A percentile compares a stretch with the other conserved stretches of the same genome.
Conservation (phyloP, 192 early-diverging fungal genomes). For the Physocladia obscura region DNA sequence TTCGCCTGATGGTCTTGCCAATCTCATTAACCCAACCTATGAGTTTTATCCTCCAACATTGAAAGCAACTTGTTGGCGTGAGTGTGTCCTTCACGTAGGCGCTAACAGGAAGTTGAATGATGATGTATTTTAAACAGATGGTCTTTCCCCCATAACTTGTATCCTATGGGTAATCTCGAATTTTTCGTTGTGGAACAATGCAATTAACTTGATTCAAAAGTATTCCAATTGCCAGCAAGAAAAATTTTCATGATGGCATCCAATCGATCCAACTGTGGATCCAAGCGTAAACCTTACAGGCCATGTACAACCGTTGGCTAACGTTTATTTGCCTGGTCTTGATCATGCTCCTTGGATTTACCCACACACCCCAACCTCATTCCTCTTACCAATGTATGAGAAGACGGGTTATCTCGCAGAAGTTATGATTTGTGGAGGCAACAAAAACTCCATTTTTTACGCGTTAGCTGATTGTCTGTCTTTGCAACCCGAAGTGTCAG, state of each 20-base stretch:
- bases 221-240: slow-evolving; percentile 34
- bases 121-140: slow-evolving; percentile 1
- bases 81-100: background rate
- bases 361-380: slow-evolving; percentile 31
- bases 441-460: background rate
- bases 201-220: background rate
- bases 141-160: slow-evolving; percentile 32
- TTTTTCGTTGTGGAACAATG: background rate
- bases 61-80: background rate
- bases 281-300: background rate
- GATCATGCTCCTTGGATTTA: slow-evolving; percentile 35
- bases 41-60: slow-evolving; percentile 36
- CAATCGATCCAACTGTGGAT: slow-evolving; percentile 33
- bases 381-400: slow-evolving; percentile 37
- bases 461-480: slow-evolving; percentile 19
- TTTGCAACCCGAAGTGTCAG: slow-evolving; percentile 25
- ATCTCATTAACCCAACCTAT: slow-evolving; percentile 43
- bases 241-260: slow-evolving; percentile 36
- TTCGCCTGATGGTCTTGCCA: slow-evolving; percentile 12
- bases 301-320: background rate
- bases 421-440: slow-evolving; percentile 37
- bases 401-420: slow-evolving; percentile 16
- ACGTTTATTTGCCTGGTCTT: background rate
- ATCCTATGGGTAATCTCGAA: background rate
- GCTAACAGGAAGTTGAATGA: background rate